These are phyloP conservation scores for Podochytrium sp. DNA, from an alignment of 192 early-diverging fungal species.

Conservation along the genomic window DNA sequence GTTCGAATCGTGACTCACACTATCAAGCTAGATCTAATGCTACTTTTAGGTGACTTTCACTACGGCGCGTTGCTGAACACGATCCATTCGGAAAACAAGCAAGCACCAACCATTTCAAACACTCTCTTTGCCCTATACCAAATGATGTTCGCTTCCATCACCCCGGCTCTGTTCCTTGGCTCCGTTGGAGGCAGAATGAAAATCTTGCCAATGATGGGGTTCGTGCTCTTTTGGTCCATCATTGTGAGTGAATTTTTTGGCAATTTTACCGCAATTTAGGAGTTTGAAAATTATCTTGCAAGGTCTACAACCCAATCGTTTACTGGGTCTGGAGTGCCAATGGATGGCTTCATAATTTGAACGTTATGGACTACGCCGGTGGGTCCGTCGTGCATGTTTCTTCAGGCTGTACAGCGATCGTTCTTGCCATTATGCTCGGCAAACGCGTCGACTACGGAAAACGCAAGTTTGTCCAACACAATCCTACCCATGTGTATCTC, in stretches of 20 bases:
- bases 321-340: constrained; percentile 10
- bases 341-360: constrained; percentile 6
- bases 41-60: constrained; percentile 74
- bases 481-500: constrained; percentile 79
- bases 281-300: constrained; percentile 37
- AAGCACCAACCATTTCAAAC: constrained; percentile 64
- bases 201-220: constrained; percentile 80
- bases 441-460: constrained; percentile 7
- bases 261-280: too few relatives aligned
- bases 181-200: constrained; percentile 85
- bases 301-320: constrained; percentile 6
- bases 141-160: constrained; percentile 87
- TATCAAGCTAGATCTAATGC: too few relatives aligned
- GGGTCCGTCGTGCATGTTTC: constrained; percentile 17
- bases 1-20: too few relatives aligned
- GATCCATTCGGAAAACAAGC: constrained; percentile 48
- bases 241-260: constrained; percentile 66
- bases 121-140: constrained; percentile 65
- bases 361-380: constrained; percentile 24
- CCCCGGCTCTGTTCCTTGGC: constrained; percentile 85
- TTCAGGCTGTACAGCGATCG: constrained; percentile 47
- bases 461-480: constrained; percentile 46
- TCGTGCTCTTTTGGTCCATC: constrained; percentile 79
- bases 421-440: constrained; percentile 61
- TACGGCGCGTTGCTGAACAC: constrained; percentile 63